Conservation (phyloP, 2,329 filamentous ascomycete genomes). For the Claviceps lovelessii region DNA sequence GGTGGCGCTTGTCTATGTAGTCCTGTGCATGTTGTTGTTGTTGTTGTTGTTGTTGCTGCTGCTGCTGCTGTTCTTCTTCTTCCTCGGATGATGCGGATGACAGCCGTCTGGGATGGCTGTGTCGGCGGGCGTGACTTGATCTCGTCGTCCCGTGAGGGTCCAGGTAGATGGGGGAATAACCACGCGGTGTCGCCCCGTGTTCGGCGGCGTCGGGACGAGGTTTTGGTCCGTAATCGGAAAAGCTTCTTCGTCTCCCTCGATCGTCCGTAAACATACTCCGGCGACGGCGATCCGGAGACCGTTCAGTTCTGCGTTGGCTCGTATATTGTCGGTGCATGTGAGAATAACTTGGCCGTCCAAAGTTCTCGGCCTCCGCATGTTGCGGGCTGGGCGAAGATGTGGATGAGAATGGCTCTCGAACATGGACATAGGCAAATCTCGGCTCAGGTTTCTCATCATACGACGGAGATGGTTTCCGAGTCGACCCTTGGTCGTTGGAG, state of each 20-base stretch:
- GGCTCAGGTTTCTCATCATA: slow-evolving; percentile 21
- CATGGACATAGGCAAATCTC: slow-evolving; percentile 24
- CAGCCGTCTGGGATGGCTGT: slow-evolving; percentile 34
- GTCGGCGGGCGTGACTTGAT: slow-evolving; percentile 24
- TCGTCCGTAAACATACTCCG: slow-evolving; percentile 27
- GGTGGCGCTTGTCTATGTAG: slow-evolving; percentile 11
- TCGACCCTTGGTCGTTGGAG: slow-evolving; percentile 5
- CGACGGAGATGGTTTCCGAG: slow-evolving; percentile 10
- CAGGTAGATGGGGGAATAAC: slow-evolving; percentile 18
- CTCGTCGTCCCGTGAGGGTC: slow-evolving; percentile 18
- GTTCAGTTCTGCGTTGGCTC: slow-evolving; percentile 17
- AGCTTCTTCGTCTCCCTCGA: slow-evolving; percentile 32
- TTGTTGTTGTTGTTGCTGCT: no score
- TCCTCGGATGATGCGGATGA: slow-evolving; percentile 30
- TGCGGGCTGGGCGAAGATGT: slow-evolving; percentile 14
- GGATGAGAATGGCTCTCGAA: slow-evolving; percentile 17
- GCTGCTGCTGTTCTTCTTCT: no score
- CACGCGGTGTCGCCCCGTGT: slow-evolving; percentile 10
- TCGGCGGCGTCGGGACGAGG: slow-evolving; percentile 18
- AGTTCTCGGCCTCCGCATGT: slow-evolving; percentile 19
- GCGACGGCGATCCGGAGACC: slow-evolving; percentile 21
- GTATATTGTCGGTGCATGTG: slow-evolving; percentile 26
- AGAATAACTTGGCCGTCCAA: slow-evolving; percentile 23
- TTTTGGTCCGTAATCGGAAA: slow-evolving; percentile 34
- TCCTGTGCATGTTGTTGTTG: slow-evolving; percentile 22